Evolutionary conservation across 2,329 filamentous ascomycete genomes (phyloP).

Genomic region (Chalaropsis thielavioides): DNA sequence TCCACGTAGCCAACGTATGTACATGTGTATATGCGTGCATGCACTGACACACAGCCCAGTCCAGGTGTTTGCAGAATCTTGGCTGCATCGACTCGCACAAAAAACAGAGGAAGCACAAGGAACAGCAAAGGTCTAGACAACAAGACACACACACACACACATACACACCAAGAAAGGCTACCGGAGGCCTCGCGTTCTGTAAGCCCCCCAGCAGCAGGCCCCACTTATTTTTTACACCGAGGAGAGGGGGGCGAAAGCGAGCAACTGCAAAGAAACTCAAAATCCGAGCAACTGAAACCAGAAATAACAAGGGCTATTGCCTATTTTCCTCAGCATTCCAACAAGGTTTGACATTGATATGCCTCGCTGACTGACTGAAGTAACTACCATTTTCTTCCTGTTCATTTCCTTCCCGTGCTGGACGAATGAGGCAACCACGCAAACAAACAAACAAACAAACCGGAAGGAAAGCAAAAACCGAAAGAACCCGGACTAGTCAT

Average conservation of each 20-base stretch:
- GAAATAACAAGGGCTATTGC: neutral
- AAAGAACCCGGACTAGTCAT: neutral
- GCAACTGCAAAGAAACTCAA: neutral
- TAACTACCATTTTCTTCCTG: neutral
- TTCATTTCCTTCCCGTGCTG: neutral
- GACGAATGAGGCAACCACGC: neutral
- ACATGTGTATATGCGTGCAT: neutral
- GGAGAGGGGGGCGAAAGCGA: neutral
- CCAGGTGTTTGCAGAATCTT: neutral
- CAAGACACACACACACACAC: neutral
- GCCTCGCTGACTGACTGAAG: neutral
- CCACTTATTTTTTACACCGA: neutral
- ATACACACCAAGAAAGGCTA: neutral
- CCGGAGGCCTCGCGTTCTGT: conserved; percentile 5
- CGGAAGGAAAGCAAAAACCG: neutral
- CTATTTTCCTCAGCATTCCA: neutral
- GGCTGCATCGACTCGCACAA: neutral
- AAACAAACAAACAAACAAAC: neutral
- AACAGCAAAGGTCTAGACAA: neutral
- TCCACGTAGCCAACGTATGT: neutral
- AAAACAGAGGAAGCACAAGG: neutral
- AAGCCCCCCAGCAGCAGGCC: neutral
- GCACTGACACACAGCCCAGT: neutral
- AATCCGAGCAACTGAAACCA: neutral
- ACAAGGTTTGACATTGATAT: neutral